Percentiles rank a stretch among this genome's conserved stretches.
These are phyloP conservation scores for Candida dendrica DNA, from an alignment of 805 yeast genomes.

Conservation along the genomic window DNA sequence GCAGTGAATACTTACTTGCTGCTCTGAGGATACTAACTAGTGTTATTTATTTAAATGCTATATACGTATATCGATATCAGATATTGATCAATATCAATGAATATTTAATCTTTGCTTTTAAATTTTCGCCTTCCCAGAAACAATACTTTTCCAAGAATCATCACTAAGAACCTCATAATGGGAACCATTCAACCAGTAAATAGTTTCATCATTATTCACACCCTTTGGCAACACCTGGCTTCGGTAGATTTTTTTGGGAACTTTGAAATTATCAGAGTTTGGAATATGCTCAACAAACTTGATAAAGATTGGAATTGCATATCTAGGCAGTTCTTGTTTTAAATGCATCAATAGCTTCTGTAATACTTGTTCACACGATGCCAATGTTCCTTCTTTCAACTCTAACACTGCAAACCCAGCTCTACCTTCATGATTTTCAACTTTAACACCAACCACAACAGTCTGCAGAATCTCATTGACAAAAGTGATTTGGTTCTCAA, in stretches of 20 bases:
- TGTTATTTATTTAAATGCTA: too few relatives aligned
- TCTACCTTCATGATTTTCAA: slow-evolving; percentile 87
- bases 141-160: slow-evolving; percentile 44
- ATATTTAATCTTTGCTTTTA: not conserved
- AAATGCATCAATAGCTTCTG: slow-evolving; percentile 29
- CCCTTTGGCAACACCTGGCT: slow-evolving; percentile 69
- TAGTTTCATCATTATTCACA: slow-evolving; percentile 44
- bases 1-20: too few relatives aligned
- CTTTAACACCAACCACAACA: slow-evolving; percentile 81
- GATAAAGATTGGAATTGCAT: slow-evolving; percentile 79
- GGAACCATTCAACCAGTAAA: slow-evolving; percentile 63
- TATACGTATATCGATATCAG: too few relatives aligned
- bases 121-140: slow-evolving; percentile 10
- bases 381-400: slow-evolving; percentile 27
- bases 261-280: slow-evolving; percentile 76
- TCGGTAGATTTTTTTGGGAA: slow-evolving; percentile 61
- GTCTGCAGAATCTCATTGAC: slow-evolving; percentile 44
- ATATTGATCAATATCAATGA: not conserved
- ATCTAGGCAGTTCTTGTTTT: slow-evolving; percentile 55
- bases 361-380: slow-evolving; percentile 27
- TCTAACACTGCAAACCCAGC: slow-evolving; percentile 85
- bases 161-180: slow-evolving; percentile 50
- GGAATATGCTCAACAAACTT: slow-evolving; percentile 58
- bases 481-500: slow-evolving; percentile 61
- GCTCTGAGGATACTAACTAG: too few relatives aligned